Base-by-base conservation (phyloP, 371 early-diverging fungal genomes). In the Mucor piriformis region DNA sequence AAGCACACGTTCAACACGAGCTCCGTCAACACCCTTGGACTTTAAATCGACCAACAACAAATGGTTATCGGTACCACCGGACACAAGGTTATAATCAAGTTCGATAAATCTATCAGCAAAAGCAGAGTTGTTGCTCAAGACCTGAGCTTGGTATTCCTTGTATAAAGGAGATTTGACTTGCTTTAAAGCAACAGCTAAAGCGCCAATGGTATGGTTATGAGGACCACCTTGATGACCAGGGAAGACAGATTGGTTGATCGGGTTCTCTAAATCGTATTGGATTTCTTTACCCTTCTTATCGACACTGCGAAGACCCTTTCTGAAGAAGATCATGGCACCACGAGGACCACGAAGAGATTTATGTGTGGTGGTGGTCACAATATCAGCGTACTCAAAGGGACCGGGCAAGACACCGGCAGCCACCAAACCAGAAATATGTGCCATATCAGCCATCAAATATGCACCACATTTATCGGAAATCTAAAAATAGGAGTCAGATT, bases 141-240 rank as follows among this genome's bases (percentile, higher is more conserved):
- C 97, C 75, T 96, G 94, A 48, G 79, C 65, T 72, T 92, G 92
- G 76, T 98, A 99, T 64, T 86, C 87, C 73, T 88, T 91, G 86
- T 94, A 99, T 61, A 92, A 88, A 43, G 92, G 86, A 5, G 87
- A 67, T 70, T 82, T 69, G 47, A 85, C 87, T 82, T 98, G 96
- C 76, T 97, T 93, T 57, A 99, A 81, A 0, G 99, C 98, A 33
- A 98, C 98, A 21, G 99, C 92, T 57, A 99, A 79, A 13, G 99
- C 99, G 29, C 95, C 86, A 61, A 99, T 99, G 47, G 99, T 98
- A 83, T 99, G 96, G 87, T 99, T 99, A 83, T 99, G 99, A 32
- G 99, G 99, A 6, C 99, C 99, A 61, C 99, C 99, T 79, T 99
- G 99, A 73, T 96, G 95, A 37, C 98, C 96, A 15, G 99, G 99